Conservation (phyloP, 768 basidiomycete genomes). For the Rubroboletus pulcherrimus region DNA sequence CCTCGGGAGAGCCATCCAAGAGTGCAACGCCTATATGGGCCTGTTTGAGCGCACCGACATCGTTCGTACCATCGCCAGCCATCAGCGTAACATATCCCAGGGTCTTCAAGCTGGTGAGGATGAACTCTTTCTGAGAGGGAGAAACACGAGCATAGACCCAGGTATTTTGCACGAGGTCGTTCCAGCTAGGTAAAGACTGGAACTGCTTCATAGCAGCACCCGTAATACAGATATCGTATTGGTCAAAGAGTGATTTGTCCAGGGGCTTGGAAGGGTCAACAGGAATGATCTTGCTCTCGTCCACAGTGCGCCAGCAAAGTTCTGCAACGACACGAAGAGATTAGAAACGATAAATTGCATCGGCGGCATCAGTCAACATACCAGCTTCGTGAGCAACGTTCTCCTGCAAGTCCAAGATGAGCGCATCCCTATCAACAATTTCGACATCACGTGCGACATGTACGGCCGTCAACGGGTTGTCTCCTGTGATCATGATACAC, state of each 20-base stretch:
- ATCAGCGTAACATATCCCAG: constrained; percentile 93
- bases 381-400: constrained; percentile 67
- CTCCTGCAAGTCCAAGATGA: constrained; percentile 89
- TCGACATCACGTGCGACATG: constrained; percentile 97
- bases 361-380: constrained; percentile 32
- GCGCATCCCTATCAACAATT: constrained; percentile 91
- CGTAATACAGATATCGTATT: constrained; percentile 96
- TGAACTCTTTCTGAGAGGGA: constrained; percentile 92
- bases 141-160: constrained; percentile 99
- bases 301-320: constrained; percentile 90
- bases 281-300: constrained; percentile 84
- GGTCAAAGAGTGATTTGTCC: constrained; percentile 70
- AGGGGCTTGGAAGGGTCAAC: constrained; percentile 78
- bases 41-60: constrained; percentile 97
- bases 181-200: constrained; percentile 66
- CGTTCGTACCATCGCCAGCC: constrained; percentile 99
- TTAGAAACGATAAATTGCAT: background rate
- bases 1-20: constrained; percentile 86
- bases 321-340: constrained; percentile 40
- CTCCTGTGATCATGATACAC: constrained; percentile 99
- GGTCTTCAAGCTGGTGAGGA: constrained; percentile 83
- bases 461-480: constrained; percentile 94
- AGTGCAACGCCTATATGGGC: constrained; percentile 96
- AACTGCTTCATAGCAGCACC: constrained; percentile 91
- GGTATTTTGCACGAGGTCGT: constrained; percentile 83